These are phyloP conservation scores for Quercus agrifolia DNA, from an alignment of 306 rosid species.

Conservation along the genomic window DNA sequence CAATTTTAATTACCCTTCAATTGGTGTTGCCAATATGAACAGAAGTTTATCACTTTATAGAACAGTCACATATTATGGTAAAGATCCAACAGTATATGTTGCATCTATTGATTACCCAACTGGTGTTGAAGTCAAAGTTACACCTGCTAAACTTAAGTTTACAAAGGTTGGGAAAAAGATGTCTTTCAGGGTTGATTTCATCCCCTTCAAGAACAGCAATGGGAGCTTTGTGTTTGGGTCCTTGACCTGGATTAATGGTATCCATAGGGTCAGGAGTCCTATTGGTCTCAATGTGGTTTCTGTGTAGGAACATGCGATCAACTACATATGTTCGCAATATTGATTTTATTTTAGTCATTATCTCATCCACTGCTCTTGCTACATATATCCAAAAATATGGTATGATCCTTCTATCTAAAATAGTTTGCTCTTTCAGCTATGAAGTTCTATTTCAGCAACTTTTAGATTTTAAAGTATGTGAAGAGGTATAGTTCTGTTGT, in stretches of 20 bases:
- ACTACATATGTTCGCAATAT: not conserved
- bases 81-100: slow-evolving; percentile 37
- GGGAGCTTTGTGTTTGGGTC: slow-evolving; percentile 73
- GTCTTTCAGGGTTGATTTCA: slow-evolving; percentile 44
- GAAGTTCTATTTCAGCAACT: not conserved
- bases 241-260: slow-evolving; percentile 61
- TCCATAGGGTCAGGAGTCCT: slow-evolving; percentile 57
- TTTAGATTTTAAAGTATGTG: not conserved
- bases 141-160: slow-evolving; percentile 37
- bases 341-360: not conserved
- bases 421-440: not conserved
- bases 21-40: slow-evolving; percentile 61
- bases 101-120: slow-evolving; percentile 46
- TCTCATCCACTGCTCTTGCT: not conserved
- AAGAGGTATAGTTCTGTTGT: not conserved
- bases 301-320: slow-evolving; percentile 17
- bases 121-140: slow-evolving; percentile 47
- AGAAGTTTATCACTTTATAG: slow-evolving; percentile 58
- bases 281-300: slow-evolving; percentile 50
- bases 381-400: not conserved
- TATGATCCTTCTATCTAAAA: not conserved
- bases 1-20: slow-evolving; percentile 72
- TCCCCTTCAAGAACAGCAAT: slow-evolving; percentile 45
- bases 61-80: slow-evolving; percentile 52
- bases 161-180: slow-evolving; percentile 32